Evolutionary conservation across 306 rosid species (phyloP), one percentile per base, ranked within the genome.

Genomic region (Rosa chinensis): DNA sequence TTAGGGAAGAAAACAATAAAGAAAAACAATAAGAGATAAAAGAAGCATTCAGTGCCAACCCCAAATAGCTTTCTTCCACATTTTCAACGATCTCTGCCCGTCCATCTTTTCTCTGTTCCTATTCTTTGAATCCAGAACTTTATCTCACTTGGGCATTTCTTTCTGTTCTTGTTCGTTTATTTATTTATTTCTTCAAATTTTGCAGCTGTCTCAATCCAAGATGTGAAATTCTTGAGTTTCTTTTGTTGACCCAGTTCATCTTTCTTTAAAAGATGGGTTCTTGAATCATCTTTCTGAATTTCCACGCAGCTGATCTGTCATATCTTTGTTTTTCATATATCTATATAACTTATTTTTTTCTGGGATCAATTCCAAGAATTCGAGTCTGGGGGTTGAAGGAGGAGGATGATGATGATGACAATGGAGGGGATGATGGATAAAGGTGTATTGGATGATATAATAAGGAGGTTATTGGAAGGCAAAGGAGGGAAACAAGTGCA

Each of bases 401-500:
- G 47, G 37, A 49, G 37, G 84, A 82, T 76, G 89, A 94, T 82
- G 93, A 91, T 84, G 94, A 86, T 84, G 90, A 90, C 93, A 66
- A 90, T 86, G 94, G 94, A 91, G 86, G 99, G 96, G 40, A 88
- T 86, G 88, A 93, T 93, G 96, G 99, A 91, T 43, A 84, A 80
- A 43, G 86, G 80, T 6, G 91, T 89, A 1, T 49, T 96, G 66
- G 96, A 96, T 55, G 98, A 96, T 62, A 87, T 96, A 48, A 91
- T 96, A 32, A 86, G 93, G 76, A 91, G 99, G 88, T 81, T 96
- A 11, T 79, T 93, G 53, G 97, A 93, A 77, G 98, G 98, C 4
- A 91, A 80, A 78, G 94, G 96, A 20, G 95, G 94, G 0, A 96
- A 93, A 75, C 99, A 93, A 83, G 99, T 96, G 3, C 94, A 93